phyloP scores from a whole-genome alignment of 2,329 filamentous ascomycete species.

The Malbranchea zuffiana region DNA sequence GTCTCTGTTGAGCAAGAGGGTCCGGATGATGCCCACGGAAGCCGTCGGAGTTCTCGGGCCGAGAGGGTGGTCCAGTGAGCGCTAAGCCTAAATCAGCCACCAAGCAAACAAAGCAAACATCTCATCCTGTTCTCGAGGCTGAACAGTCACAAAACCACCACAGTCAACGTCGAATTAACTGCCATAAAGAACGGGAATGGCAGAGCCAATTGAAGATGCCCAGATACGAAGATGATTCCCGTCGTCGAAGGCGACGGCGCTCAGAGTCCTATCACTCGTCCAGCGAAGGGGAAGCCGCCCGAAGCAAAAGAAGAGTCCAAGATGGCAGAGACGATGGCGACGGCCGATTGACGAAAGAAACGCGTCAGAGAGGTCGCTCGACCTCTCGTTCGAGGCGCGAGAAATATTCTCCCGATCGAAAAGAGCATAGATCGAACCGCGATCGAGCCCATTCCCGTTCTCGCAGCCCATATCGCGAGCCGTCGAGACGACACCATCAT shows the following conservation, averaged over 20 bases:
- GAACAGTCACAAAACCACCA: background rate
- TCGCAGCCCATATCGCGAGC: conserved; percentile 9
- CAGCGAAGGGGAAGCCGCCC: conserved; percentile 9
- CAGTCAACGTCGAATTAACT: background rate
- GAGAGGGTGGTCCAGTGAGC: no score
- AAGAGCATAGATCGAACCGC: conserved; percentile 6
- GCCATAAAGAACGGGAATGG: background rate
- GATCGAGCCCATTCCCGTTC: conserved; percentile 10
- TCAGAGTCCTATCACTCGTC: conserved; percentile 18
- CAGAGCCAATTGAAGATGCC: conserved; percentile 18
- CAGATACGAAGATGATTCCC: conserved; percentile 16
- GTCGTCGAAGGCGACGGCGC: conserved; percentile 16
- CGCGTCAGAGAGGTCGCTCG: conserved; percentile 3
- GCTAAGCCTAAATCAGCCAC: no score
- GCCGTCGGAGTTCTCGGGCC: no score
- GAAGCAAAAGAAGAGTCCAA: conserved; percentile 7
- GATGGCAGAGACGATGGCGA: conserved; percentile 1
- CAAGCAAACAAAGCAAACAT: no score
- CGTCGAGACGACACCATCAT: conserved; percentile 13
- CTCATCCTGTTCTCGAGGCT: no score
- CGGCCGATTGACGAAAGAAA: background rate
- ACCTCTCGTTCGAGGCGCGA: background rate
- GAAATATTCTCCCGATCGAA: conserved; percentile 5
- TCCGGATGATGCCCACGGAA: no score
- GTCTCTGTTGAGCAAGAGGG: no score